Conservation (phyloP, 75 land plant species). For the Pinus albicaulis region DNA sequence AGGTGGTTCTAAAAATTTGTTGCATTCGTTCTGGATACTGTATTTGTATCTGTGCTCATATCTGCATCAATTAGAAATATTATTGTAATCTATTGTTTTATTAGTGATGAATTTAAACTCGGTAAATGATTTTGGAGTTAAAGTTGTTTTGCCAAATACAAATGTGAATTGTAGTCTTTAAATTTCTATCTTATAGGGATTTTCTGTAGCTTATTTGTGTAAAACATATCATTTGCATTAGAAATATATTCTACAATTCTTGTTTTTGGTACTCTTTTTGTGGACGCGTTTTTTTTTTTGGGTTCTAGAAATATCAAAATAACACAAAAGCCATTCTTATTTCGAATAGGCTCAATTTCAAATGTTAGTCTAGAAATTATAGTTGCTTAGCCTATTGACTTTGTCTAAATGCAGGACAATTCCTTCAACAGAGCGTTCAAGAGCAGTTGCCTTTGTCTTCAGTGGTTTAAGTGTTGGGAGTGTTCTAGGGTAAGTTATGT, state of each 20-base stretch:
- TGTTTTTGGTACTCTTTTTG: neutral
- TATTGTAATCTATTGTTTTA: too few species aligned
- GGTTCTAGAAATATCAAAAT: too few species aligned
- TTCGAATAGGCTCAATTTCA: neutral
- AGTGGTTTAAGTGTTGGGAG: conserved; percentile 97
- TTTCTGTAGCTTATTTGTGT: neutral
- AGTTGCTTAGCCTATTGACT: neutral
- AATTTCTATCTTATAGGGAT: neutral
- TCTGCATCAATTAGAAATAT: too few species aligned
- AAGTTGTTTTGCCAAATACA: neutral
- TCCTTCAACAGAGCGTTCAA: conserved; percentile 82
- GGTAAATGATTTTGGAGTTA: neutral
- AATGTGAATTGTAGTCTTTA: neutral
- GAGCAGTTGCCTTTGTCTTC: conserved; percentile 94
- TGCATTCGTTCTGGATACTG: too few species aligned
- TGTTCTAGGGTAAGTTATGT: conserved; percentile 49
- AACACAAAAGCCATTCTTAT: neutral
- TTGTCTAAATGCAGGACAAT: conserved; percentile 52
- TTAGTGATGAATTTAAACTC: too few species aligned
- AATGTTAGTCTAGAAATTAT: neutral
- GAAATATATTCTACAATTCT: neutral
- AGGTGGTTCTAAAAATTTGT: too few species aligned
- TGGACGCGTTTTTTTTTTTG: neutral
- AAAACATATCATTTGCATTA: too few species aligned
- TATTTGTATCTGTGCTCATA: too few species aligned